Evolutionary conservation across 495 filamentous ascomycete species (phyloP).

Genomic region (Neurospora sp.): DNA sequence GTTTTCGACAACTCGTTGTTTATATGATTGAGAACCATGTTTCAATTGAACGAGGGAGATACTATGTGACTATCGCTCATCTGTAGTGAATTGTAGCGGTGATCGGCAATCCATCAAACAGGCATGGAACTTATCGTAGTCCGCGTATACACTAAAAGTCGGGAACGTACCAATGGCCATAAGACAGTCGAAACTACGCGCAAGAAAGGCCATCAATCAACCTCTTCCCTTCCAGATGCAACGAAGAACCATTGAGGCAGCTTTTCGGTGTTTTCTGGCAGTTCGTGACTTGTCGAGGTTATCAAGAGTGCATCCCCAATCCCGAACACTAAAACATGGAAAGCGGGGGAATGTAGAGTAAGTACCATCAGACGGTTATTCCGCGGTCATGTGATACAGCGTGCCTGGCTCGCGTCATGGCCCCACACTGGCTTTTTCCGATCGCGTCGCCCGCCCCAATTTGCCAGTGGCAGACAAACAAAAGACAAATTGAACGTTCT

Average conservation of each 20-base stretch:
- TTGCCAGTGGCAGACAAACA: neutral
- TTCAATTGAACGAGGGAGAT: neutral
- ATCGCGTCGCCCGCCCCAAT: conserved; percentile 9
- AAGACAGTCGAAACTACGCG: neutral
- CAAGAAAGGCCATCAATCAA: neutral
- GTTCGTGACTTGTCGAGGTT: neutral
- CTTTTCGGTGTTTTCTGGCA: neutral
- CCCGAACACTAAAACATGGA: neutral
- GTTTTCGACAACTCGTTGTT: neutral
- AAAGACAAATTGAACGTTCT: neutral
- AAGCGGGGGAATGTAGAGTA: neutral
- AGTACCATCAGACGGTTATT: neutral
- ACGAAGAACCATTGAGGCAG: neutral
- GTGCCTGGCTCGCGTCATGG: conserved; percentile 20
- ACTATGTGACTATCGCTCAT: neutral
- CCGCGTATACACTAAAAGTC: neutral
- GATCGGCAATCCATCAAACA: neutral
- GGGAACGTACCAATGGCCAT: neutral
- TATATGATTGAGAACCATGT: neutral
- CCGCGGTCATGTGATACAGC: conserved; percentile 16
- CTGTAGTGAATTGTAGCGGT: neutral
- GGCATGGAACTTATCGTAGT: neutral
- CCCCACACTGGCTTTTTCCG: conserved; percentile 8
- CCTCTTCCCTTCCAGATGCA: neutral
- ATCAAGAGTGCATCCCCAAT: neutral